Base-by-base conservation (phyloP, 768 basidiomycete genomes). In the Auricularia auricula-judae region DNA sequence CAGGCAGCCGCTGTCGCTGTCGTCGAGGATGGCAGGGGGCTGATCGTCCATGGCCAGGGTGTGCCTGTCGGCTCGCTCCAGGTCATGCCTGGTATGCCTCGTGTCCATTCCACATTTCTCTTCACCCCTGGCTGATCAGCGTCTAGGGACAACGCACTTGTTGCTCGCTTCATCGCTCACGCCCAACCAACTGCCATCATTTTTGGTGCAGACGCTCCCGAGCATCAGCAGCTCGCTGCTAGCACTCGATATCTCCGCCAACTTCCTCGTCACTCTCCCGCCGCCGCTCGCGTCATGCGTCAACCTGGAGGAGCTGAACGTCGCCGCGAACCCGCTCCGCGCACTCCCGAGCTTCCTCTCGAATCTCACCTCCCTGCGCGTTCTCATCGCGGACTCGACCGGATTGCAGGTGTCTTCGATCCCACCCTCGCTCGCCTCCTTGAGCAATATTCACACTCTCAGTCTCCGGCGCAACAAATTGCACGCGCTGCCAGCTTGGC, bases 371-470 rank as follows among this genome's bases (percentile, higher is more conserved):
- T 85, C 86, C 67, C 83, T 98, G 61, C 86, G 89, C 42, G 89
- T 98, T 65, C 81, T 98, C 72, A 91, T 93, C 64, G 91, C 93
- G n/a, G 96, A 99, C 75, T 82, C 85, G 2, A 98, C 93, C 65
- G 89, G 89, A 36, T 84, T 98, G 68, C 76, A 62, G 61, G 64
- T 21, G 51, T 66, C 47, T 35, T 63, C 84, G 3, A 76, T 99
- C 10, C 92, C 95, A 3, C 82, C 86, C 62, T 81, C 87, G 29
- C 80, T 98, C 47, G 82, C 80, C 34, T 80, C 84, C 54, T 82
- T 98, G 14, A 84, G 86, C 67, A 29, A 84, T 69, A 80, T 99
- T 42, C 93, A 97, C 72, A 95, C 93, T 11, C 82, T 93, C 69
- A 94, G 93, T 71, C 76, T 96, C 63, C 86, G 95, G 58, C 79